Evolutionary conservation across 169 alveolate species (phyloP).

Genomic region (Eimeria tenella): DNA sequence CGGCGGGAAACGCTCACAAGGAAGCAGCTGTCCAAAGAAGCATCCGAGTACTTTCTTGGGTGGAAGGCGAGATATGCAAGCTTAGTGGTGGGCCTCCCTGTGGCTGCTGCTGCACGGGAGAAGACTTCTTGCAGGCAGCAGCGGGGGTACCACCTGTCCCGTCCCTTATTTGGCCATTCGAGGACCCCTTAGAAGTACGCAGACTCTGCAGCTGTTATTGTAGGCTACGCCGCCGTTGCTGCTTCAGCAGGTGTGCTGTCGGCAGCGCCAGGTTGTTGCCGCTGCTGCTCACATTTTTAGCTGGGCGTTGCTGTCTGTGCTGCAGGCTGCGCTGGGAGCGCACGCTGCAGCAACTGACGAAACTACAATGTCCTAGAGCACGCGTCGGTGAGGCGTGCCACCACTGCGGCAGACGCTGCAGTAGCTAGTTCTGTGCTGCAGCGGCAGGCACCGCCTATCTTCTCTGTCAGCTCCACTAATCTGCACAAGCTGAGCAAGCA

Average conservation of each 20-base stretch:
- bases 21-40: slow-evolving; percentile 16
- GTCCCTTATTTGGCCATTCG: slow-evolving; percentile 49
- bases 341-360: background rate
- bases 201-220: background rate
- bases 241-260: background rate
- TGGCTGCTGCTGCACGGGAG: slow-evolving; percentile 31
- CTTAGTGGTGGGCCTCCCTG: slow-evolving; percentile 12
- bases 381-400: background rate
- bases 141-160: slow-evolving; percentile 44
- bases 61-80: slow-evolving; percentile 41
- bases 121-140: slow-evolving; percentile 48
- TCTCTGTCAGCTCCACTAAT: background rate
- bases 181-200: slow-evolving; percentile 46
- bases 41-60: slow-evolving; percentile 48
- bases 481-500: background rate
- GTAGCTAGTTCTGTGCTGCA: background rate
- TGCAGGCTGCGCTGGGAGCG: slow-evolving; percentile 23
- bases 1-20: background rate
- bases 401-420: background rate
- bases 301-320: background rate
- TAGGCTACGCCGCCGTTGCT: background rate
- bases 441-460: background rate
- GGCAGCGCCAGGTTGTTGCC: background rate
- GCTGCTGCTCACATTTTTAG: background rate
- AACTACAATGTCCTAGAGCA: background rate